phyloP scores from a whole-genome alignment of 2,329 filamentous ascomycete species.

The Cercospora zeina region DNA sequence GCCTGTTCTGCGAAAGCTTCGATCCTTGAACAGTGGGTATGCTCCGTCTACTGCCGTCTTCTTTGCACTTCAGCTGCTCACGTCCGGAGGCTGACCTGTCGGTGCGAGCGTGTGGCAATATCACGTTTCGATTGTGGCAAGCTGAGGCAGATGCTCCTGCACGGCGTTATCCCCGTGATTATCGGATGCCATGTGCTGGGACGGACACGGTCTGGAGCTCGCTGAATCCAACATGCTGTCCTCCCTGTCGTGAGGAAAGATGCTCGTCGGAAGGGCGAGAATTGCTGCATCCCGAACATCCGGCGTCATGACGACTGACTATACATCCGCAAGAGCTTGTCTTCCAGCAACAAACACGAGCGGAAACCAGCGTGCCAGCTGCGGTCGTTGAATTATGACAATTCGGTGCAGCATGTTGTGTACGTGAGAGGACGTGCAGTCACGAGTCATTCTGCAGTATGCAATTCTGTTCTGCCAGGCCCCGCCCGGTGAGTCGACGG shows the following conservation, averaged over 20 bases:
- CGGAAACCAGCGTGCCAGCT: background rate
- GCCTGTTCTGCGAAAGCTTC: constrained; percentile 9
- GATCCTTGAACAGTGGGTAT: constrained; percentile 6
- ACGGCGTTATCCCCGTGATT: background rate
- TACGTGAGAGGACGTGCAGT: background rate
- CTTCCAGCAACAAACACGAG: background rate
- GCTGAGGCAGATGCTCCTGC: background rate
- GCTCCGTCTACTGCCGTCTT: background rate
- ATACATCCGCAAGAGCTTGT: background rate
- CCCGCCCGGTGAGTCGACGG: background rate
- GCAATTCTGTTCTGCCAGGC: background rate
- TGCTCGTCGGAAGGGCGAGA: background rate
- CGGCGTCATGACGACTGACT: background rate
- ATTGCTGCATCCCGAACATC: background rate
- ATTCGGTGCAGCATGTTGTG: background rate
- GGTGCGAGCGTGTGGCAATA: no score
- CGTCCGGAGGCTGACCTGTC: background rate
- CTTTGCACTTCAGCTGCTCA: background rate
- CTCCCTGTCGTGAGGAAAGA: background rate
- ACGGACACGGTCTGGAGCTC: background rate
- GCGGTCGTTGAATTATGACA: no score
- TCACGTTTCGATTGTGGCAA: background rate
- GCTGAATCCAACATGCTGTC: background rate
- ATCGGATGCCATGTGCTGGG: no score
- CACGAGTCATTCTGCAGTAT: background rate